Evolutionary conservation across 768 basidiomycete species (phyloP), one percentile per base, ranked within the genome.

Genomic region (Phanerochaete sordida): DNA sequence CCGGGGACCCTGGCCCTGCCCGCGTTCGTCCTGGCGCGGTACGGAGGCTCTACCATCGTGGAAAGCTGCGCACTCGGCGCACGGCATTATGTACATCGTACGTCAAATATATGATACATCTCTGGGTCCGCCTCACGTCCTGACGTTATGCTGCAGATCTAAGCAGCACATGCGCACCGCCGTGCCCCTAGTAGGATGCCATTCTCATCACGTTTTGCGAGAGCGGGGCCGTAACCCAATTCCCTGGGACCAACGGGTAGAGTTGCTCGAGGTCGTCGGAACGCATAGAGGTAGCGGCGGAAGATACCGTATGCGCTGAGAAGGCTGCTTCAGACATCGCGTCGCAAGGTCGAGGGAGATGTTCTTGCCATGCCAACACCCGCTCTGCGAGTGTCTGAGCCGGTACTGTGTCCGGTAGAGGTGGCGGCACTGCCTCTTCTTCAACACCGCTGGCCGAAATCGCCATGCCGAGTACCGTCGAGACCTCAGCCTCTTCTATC

Each of bases 281-380:
- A 39, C 50, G 50, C 50, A 59, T 52, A 16, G 51, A 54, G 16
- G 59, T 50, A 15, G 52, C 51, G 9, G 45, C 51, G 28, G 59
- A 60, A 19, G 59, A 60, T 16, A 55, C 59, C 13, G 59, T 60
- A 43, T 23, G 19, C 28, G 59, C 35, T 24, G 51, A 51, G 24
- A 26, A 23, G 19, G 30, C 28, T 31, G 50, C 50, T 31, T 51
- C 48, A 33, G 48, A 51, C 30, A 59, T 30, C 15, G 39, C 46
- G 50, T 59, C 49, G 49, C 24, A 23, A 19, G 39, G 7, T 43
- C 11, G 39, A 43, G 39, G 28, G 31, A 51, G 50, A 31, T 23
- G 28, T 15, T 51, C 28, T 24, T 58, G 57, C 54, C 54, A 46
- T 24, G 13, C 45, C 27, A 23, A 13, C 13, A 57, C 56, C 23